Conservation (phyloP, 371 early-diverging fungal species). For the Syncephalis plumigaleata region DNA sequence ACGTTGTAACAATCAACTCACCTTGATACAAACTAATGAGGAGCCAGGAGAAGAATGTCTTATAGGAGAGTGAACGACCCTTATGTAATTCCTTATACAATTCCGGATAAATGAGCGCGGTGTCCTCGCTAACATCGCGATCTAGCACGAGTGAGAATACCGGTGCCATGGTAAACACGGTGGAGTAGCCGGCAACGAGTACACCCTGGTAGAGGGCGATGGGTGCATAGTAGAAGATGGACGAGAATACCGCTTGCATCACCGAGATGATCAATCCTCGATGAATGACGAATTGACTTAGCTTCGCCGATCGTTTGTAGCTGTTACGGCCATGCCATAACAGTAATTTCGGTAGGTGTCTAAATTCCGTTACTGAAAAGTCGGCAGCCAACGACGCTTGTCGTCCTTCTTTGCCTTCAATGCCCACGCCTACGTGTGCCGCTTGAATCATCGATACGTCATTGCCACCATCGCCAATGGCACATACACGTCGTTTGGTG, state of each 20-base stretch:
- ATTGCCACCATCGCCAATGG: slow-evolving; percentile 99
- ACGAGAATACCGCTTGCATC: slow-evolving; percentile 98
- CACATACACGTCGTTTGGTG: slow-evolving; percentile 64
- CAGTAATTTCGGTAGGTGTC: slow-evolving; percentile 68
- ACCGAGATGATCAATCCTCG: slow-evolving; percentile 95
- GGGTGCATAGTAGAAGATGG: slow-evolving; percentile 95
- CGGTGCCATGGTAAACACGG: slow-evolving; percentile 94
- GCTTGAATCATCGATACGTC: slow-evolving; percentile 99
- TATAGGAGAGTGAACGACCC: slow-evolving; percentile 77
- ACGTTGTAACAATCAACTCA: slow-evolving; percentile 1
- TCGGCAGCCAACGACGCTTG: slow-evolving; percentile 98
- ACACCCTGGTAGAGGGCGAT: slow-evolving; percentile 85
- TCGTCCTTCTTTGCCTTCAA: slow-evolving; percentile 97
- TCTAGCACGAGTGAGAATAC: slow-evolving; percentile 92
- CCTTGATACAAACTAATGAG: slow-evolving; percentile 96
- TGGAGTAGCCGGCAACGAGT: slow-evolving; percentile 54
- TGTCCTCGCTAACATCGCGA: slow-evolving; percentile 80
- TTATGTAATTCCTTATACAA: slow-evolving; percentile 83
- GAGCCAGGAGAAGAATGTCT: slow-evolving; percentile 91
- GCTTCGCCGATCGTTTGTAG: slow-evolving; percentile 82
- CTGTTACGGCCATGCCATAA: slow-evolving; percentile 98
- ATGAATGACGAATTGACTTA: slow-evolving; percentile 98
- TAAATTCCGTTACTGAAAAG: slow-evolving; percentile 88
- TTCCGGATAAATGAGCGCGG: slow-evolving; percentile 91
- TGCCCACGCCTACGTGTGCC: slow-evolving; percentile 95